phyloP scores from a whole-genome alignment of 2,329 filamentous ascomycete genomes.

The Xylaria sp. region DNA sequence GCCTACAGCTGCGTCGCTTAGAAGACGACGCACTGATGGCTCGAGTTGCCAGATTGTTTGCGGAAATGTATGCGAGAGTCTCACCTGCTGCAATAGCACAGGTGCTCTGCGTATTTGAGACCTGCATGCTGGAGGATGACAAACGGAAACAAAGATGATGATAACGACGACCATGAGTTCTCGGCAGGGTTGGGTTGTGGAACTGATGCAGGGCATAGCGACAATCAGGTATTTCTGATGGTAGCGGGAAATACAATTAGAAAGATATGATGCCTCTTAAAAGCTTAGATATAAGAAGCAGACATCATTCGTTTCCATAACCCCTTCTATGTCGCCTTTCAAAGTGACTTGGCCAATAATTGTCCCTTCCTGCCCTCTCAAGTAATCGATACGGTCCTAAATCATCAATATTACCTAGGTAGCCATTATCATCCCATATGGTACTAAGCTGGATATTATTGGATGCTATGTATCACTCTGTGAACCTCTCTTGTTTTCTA shows the following conservation, averaged over 20 bases:
- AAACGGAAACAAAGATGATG: background rate
- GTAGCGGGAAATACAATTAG: background rate
- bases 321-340: background rate
- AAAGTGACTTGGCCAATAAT: background rate
- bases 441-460: no score
- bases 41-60: conserved; percentile 48
- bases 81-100: conserved; percentile 47
- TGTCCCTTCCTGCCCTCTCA: background rate
- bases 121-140: background rate
- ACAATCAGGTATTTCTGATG: background rate
- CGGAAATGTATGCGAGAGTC: conserved; percentile 47
- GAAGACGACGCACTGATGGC: conserved; percentile 44
- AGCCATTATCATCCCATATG: no score
- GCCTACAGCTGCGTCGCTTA: conserved; percentile 45
- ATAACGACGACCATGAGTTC: background rate
- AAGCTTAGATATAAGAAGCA: background rate
- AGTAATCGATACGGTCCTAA: background rate
- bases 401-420: background rate
- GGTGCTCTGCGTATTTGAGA: conserved; percentile 40
- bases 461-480: no score
- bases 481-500: no score
- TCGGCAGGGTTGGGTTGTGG: background rate
- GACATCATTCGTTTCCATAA: background rate
- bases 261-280: background rate
- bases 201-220: background rate